Percentiles rank a stretch among this genome's conserved stretches.
Conservation (phyloP, 768 basidiomycete species). For the Dictyophora rubrovolvata region DNA sequence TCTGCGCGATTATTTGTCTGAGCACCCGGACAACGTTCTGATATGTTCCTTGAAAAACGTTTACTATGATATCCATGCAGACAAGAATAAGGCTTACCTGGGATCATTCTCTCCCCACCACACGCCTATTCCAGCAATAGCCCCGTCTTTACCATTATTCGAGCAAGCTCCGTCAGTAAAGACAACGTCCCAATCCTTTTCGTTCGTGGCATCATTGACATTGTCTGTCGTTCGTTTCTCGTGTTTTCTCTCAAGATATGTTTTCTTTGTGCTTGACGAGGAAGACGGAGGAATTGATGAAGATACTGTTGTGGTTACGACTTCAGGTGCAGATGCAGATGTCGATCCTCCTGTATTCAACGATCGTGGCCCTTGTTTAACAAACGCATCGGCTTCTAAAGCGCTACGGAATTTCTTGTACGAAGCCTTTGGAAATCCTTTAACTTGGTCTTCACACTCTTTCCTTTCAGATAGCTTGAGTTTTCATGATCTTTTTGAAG, state of each 20-base stretch:
- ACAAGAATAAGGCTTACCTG: slow-evolving; percentile 29
- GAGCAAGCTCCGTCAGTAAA: slow-evolving; percentile 85
- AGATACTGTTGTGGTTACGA: slow-evolving; percentile 1
- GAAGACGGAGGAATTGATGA: slow-evolving; percentile 9
- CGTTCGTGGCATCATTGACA: slow-evolving; percentile 14
- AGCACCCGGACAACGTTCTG: slow-evolving; percentile 71
- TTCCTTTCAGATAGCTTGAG: slow-evolving; percentile 34
- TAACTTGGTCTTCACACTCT: slow-evolving; percentile 61
- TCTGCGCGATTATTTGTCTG: slow-evolving; percentile 90
- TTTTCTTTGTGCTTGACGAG: slow-evolving; percentile 2
- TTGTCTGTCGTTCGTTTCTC: slow-evolving; percentile 2
- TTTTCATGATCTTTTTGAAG: slow-evolving; percentile 1
- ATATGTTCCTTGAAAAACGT: slow-evolving; percentile 48
- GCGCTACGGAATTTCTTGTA: slow-evolving; percentile 58
- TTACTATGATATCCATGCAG: neutral
- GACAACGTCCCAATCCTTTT: slow-evolving; percentile 38
- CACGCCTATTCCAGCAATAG: slow-evolving; percentile 77
- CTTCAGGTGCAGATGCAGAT: slow-evolving; percentile 10
- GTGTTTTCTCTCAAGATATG: neutral
- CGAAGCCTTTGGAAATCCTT: slow-evolving; percentile 48
- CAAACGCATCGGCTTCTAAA: slow-evolving; percentile 51
- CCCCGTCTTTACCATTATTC: slow-evolving; percentile 61
- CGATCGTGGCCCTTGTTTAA: slow-evolving; percentile 10
- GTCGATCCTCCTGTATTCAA: neutral
- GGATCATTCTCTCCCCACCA: slow-evolving; percentile 73